These are phyloP conservation scores for Rossbeevera mucosa DNA, from an alignment of 768 basidiomycete species.

Conservation along the genomic window DNA sequence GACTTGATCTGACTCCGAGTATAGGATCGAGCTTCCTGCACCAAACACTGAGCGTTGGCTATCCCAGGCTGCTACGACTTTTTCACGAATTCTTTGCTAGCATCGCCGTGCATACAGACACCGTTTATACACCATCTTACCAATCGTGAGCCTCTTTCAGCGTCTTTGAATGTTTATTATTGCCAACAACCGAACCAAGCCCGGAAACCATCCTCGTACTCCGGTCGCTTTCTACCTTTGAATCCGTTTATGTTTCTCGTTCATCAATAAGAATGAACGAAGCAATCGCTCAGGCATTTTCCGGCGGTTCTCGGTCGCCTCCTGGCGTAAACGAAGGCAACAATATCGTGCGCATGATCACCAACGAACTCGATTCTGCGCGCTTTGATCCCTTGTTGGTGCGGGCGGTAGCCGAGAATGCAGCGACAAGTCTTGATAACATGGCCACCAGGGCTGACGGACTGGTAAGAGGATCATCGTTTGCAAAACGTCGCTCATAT, in stretches of 20 bases:
- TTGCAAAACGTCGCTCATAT: neutral
- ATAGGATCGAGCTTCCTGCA: conserved; percentile 87
- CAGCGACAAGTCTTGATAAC: conserved; percentile 62
- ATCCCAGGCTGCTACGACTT: conserved; percentile 81
- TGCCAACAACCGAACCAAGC: conserved; percentile 36
- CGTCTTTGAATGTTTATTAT: conserved; percentile 1
- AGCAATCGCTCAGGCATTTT: conserved; percentile 67
- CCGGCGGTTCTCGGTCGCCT: conserved; percentile 61
- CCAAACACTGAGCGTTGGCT: conserved; percentile 80
- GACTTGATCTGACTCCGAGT: conserved; percentile 2
- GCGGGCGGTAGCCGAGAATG: conserved; percentile 71
- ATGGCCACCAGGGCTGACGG: conserved; percentile 60
- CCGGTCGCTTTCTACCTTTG: conserved; percentile 77
- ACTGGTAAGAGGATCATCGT: conserved; percentile 46
- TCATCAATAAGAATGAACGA: conserved; percentile 84
- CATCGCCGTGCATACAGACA: conserved; percentile 94
- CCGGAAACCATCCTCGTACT: conserved; percentile 90
- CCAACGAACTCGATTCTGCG: conserved; percentile 67
- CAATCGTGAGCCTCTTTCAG: conserved; percentile 59
- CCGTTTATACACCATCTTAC: conserved; percentile 73
- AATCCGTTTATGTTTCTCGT: conserved; percentile 82
- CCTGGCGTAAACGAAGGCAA: conserved; percentile 76
- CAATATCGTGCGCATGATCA: conserved; percentile 68
- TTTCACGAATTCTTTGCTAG: conserved; percentile 98
- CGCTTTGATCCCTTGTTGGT: conserved; percentile 78